Evolutionary conservation across 192 early-diverging fungal genomes (phyloP).

Genomic region (Ambispora gerdemannii): DNA sequence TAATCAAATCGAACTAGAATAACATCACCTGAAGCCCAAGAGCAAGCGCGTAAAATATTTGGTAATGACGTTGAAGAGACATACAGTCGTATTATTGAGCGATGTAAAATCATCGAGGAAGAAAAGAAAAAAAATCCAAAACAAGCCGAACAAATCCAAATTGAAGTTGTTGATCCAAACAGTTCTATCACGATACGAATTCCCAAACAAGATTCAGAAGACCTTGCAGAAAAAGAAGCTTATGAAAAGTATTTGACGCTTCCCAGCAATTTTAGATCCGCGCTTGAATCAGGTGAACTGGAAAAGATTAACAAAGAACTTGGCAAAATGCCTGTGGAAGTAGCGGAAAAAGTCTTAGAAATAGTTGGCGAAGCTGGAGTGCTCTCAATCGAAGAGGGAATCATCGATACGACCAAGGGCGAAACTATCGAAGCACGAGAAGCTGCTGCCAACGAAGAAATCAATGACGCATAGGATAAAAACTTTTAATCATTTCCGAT

Average conservation of each 20-base stretch:
- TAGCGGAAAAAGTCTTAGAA: slow-evolving; percentile 76
- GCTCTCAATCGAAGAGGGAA: slow-evolving; percentile 43
- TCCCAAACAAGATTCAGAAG: slow-evolving; percentile 52
- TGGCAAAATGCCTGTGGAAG: slow-evolving; percentile 59
- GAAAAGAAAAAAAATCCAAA: slow-evolving; percentile 46
- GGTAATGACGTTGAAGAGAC: slow-evolving; percentile 80
- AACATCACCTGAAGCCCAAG: slow-evolving; percentile 48
- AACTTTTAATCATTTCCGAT: no score
- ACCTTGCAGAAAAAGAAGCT: slow-evolving; percentile 52
- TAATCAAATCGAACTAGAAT: background rate
- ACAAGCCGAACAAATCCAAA: slow-evolving; percentile 63
- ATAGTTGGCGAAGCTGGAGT: slow-evolving; percentile 73
- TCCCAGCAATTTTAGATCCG: slow-evolving; percentile 69
- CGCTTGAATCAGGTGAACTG: slow-evolving; percentile 71
- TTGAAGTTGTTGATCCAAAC: slow-evolving; percentile 66
- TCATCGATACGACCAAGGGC: slow-evolving; percentile 44
- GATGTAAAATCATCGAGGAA: slow-evolving; percentile 64
- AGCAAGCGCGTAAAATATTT: slow-evolving; percentile 77
- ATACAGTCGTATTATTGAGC: slow-evolving; percentile 72
- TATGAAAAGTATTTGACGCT: slow-evolving; percentile 70
- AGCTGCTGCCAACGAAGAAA: no score
- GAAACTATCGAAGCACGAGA: slow-evolving; percentile 40
- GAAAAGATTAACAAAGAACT: slow-evolving; percentile 83
- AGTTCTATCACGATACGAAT: slow-evolving; percentile 69
- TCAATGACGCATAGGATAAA: no score